These are phyloP conservation scores for Nannochloris sp. DNA, from an alignment of 139 green algal species.

Conservation along the genomic window DNA sequence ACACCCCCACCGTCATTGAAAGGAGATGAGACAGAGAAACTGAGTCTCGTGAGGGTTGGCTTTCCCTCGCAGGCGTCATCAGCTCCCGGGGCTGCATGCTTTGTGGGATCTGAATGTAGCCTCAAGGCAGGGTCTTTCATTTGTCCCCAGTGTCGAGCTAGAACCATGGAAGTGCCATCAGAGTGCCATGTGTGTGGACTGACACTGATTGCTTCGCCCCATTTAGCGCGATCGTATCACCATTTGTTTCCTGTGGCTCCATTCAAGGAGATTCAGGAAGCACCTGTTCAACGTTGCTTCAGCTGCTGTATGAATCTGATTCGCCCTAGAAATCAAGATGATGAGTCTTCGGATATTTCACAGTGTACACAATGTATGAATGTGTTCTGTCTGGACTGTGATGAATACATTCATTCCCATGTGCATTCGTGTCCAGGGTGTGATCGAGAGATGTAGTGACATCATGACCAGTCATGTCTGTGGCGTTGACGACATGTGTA, in stretches of 20 bases:
- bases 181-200: constrained; percentile 86
- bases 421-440: constrained; percentile 95
- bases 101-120: constrained; percentile 44
- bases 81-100: constrained; percentile 39
- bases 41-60: constrained; percentile 72
- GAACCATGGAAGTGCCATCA: constrained; percentile 67
- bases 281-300: background rate
- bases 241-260: constrained; percentile 89
- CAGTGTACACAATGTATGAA: constrained; percentile 62
- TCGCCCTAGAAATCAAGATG: background rate
- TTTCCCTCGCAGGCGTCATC: constrained; percentile 61
- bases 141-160: constrained; percentile 56
- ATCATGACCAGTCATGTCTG: too few relatives aligned
- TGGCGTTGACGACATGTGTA: too few relatives aligned
- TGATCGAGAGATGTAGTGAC: constrained; percentile 25
- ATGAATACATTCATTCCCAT: constrained; percentile 82
- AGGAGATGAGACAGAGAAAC: constrained; percentile 8
- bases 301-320: background rate
- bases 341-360: background rate
- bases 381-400: constrained; percentile 91
- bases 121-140: constrained; percentile 62
- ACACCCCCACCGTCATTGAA: constrained; percentile 44
- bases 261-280: constrained; percentile 54
- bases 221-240: constrained; percentile 95
- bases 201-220: constrained; percentile 88